A percentile compares a stretch with the other conserved stretches of the same genome.
Evolutionary conservation across 371 early-diverging fungal species (phyloP).

Genomic region (Nematocida ironsii): DNA sequence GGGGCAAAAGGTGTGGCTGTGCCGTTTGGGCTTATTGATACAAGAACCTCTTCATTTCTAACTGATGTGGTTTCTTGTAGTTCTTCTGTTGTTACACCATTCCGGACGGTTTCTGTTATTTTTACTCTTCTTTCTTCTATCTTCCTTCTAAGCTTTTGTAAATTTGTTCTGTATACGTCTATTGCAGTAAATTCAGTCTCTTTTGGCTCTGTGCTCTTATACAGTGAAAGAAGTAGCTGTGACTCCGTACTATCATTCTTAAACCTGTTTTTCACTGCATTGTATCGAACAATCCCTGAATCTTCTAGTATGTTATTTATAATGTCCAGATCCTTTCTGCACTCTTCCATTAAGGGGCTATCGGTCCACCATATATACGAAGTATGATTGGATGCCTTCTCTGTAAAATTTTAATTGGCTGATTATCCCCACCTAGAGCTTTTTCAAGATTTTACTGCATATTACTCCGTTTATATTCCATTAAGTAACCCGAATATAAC

Average conservation of each 20-base stretch:
- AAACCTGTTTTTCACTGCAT: conserved; percentile 52
- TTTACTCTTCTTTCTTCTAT: conserved; percentile 44
- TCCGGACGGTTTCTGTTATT: conserved; percentile 12
- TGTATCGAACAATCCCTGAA: conserved; percentile 48
- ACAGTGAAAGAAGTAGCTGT: conserved; percentile 2
- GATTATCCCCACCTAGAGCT: not conserved
- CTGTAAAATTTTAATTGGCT: conserved; percentile 1
- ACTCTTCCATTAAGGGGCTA: conserved; percentile 19
- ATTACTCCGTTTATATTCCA: no score
- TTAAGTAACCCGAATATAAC: no score
- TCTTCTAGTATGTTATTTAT: conserved; percentile 52
- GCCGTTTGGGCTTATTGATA: not conserved
- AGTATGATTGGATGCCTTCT: not conserved
- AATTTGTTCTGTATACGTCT: conserved; percentile 24
- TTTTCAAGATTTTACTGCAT: no score
- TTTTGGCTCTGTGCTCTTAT: not conserved
- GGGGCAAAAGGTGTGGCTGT: conserved; percentile 9
- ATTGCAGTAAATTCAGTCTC: conserved; percentile 18
- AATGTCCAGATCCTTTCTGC: conserved; percentile 25
- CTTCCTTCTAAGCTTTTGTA: conserved; percentile 46
- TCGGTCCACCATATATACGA: not conserved
- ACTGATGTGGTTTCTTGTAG: not conserved
- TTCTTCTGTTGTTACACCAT: not conserved
- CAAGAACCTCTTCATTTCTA: not conserved
- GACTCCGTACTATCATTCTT: not conserved